Evolutionary conservation across 345 rosid species (phyloP), one percentile per base, ranked within the genome.

Genomic region (Turnera subulata): DNA sequence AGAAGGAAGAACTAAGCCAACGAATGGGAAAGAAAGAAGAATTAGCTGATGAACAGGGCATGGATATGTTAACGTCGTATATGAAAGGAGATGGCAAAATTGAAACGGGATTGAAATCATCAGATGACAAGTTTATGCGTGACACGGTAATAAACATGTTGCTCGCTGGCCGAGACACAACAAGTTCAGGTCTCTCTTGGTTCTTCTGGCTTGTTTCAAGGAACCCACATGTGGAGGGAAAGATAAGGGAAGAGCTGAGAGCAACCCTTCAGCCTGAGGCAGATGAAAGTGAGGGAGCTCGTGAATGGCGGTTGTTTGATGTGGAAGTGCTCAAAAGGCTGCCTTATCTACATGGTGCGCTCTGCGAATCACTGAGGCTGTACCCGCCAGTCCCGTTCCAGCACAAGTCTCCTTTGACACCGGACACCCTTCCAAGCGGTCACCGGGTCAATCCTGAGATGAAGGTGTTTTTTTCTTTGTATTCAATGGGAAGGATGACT

Each of bases 361-460:
- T 78, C 6, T 73, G 74, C 44, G 81, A 76, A 53, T 26, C 83
- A 2, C 40, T 76, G 10, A 75, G 86, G 53, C 67, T 81, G 18
- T 78, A 68, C 37, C 79, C 83, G 50, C 77, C 76, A 11, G 68
- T 78, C 54, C 81, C 83, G 5, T 70, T 76, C 22, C 39, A 73
- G 7, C 75, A 50, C 64, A 74, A 72, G 63, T 25, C 57, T 12
- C 74, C 86, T 1, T 2, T 70, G 13, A 23, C 48, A 57, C 9
- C 59, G 0, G 84, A 76, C 8, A 50, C 45, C 10, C 86, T 82
- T 55, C 86, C 84, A 15, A 76, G 80, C 1, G 86, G 86, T 9
- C 82, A 76, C 53, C 51, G 10, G 7, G 82, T 72, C 1, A 16
- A 24, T 5, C 72, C 65, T 0, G 35, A 59, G 2, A 66, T 40